Evolutionary conservation across 768 basidiomycete genomes (phyloP).

Genomic region (Naganishia randhawae): DNA sequence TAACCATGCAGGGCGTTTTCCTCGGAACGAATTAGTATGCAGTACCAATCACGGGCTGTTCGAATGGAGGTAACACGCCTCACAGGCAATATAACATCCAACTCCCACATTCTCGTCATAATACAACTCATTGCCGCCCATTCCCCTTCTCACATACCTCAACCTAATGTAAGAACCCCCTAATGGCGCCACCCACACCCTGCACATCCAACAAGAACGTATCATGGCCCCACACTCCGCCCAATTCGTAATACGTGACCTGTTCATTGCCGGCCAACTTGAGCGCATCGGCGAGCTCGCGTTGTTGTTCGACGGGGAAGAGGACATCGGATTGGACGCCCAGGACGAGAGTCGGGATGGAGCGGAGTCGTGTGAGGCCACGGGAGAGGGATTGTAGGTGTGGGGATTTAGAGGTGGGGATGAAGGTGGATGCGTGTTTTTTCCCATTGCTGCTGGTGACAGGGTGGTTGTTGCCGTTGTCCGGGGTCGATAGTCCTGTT

Average conservation of each 20-base stretch:
- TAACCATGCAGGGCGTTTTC: too few species aligned
- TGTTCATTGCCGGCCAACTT: conserved; percentile 79
- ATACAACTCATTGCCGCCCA: background rate
- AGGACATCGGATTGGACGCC: conserved; percentile 96
- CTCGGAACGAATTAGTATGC: too few species aligned
- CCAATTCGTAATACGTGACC: conserved; percentile 94
- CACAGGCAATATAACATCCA: background rate
- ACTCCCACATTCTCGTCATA: background rate
- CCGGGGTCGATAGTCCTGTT: too few species aligned
- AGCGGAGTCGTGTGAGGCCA: conserved; percentile 69
- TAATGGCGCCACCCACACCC: conserved; percentile 85
- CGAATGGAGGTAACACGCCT: too few species aligned
- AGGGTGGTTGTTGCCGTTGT: conserved; percentile 24
- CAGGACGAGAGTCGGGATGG: conserved; percentile 78
- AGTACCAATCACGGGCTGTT: too few species aligned
- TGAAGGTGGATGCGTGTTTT: conserved; percentile 46
- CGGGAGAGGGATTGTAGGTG: conserved; percentile 71
- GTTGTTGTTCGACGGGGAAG: conserved; percentile 94
- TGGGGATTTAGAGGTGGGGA: conserved; percentile 56
- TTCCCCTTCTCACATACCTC: background rate
- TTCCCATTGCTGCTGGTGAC: conserved; percentile 45
- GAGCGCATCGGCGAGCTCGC: conserved; percentile 88
- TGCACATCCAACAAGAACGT: conserved; percentile 91
- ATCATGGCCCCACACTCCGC: conserved; percentile 99
- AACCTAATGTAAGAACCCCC: conserved; percentile 67